Percentiles rank a stretch among this genome's conserved stretches.
These are phyloP conservation scores for Sporothrix luriei DNA, from an alignment of 2,329 filamentous ascomycete species.

Conservation along the genomic window DNA sequence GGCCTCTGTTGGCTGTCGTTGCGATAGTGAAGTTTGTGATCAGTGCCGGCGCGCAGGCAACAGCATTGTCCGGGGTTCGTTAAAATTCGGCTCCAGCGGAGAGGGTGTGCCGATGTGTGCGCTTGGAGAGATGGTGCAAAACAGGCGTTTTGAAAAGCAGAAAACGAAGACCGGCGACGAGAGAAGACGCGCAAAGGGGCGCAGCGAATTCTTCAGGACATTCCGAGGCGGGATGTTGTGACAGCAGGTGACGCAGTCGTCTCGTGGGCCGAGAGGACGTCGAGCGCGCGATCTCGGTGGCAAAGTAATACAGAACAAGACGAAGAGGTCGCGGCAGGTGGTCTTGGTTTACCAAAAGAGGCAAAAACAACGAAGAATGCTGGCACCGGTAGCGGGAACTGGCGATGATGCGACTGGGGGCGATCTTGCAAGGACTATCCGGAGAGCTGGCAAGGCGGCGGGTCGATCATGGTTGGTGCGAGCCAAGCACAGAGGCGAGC, in stretches of 20 bases:
- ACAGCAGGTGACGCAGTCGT: not conserved
- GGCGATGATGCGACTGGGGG: constrained; percentile 13
- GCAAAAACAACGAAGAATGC: constrained; percentile 24
- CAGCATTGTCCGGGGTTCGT: constrained; percentile 25
- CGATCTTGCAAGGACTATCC: constrained; percentile 13
- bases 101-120: not conserved
- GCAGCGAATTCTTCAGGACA: constrained; percentile 32
- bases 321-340: not conserved
- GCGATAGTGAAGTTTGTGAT: constrained; percentile 17
- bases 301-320: not conserved
- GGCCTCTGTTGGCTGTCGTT: not conserved
- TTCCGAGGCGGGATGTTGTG: constrained; percentile 25
- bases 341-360: not conserved
- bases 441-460: constrained; percentile 21
- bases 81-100: not conserved
- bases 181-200: constrained; percentile 24
- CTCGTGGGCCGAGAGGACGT: constrained; percentile 4
- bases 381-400: constrained; percentile 22
- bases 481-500: not conserved
- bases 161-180: not conserved
- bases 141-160: not conserved
- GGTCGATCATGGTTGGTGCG: constrained; percentile 15
- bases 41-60: constrained; percentile 27
- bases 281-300: not conserved
- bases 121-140: not conserved